Evolutionary conservation across 306 rosid species (phyloP), one percentile per base, ranked within the genome.

Genomic region (Astragalus membranaceus): DNA sequence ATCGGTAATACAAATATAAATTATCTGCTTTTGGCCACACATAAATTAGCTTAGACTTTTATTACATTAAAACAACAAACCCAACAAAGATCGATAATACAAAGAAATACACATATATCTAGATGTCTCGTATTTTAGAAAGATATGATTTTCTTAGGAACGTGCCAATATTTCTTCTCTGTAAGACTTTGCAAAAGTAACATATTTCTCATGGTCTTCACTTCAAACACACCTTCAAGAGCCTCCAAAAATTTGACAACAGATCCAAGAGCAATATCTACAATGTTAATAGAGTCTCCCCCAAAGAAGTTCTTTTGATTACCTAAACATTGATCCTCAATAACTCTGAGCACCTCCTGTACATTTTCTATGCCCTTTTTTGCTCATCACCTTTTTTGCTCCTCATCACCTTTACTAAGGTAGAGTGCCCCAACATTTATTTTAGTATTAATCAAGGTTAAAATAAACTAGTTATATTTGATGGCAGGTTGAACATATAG

Each of bases 211-310:
- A 1, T 48, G 62, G 8, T 54, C 20, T 64, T 72, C 74, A 64
- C 54, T 13, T 51, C 12, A n/a, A 46, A 8, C 3, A 48, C 0
- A 26, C 48, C 78, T 72, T 65, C 78, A 1, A 29, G 0, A 6
- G 5, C 30, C 8, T 17, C 49, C 46, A 78, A 0, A 47, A 59
- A 46, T 8, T 65, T 29, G 47, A 3, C 5, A 2, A 29, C 0
- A 3, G 63, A 35, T 3, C 78, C 82, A 37, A 72, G 15, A 46
- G 74, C 69, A n/a, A 78, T 72, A 57, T 78, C 82, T 56, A 72
- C 58, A n/a, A 78, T 72, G 47, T 58, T 67, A 11, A 78, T 56
- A 26, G 41, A 56, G 9, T 78, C 74, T 5, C 82, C 78, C 0
- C 82, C 78, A 41, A 78, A 49, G 51, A 72, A 57, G 12, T 72